Conservation (phyloP, 2,329 filamentous ascomycete genomes). For the Paraconiothyrium brasiliense region DNA sequence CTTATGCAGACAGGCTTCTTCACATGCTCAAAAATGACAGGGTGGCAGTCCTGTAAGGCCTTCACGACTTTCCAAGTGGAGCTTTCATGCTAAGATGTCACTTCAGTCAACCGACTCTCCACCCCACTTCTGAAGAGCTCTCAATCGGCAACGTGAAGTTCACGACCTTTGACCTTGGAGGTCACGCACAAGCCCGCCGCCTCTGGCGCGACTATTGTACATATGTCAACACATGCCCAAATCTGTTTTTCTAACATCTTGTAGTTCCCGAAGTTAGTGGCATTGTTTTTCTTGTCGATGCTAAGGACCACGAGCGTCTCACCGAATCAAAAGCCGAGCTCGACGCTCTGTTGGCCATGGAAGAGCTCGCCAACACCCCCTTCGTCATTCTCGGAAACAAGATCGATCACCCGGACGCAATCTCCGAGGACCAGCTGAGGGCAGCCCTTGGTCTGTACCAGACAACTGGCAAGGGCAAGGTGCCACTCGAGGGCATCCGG, state of each 20-base stretch:
- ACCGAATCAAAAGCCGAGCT: slow-evolving; percentile 95
- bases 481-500: slow-evolving; percentile 48
- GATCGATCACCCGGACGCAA: slow-evolving; percentile 96
- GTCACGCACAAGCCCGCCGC: slow-evolving; percentile 52
- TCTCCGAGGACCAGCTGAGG: slow-evolving; percentile 94
- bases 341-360: slow-evolving; percentile 92
- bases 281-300: slow-evolving; percentile 97
- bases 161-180: slow-evolving; percentile 81
- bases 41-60: slow-evolving; percentile 82
- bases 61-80: no score
- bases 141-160: slow-evolving; percentile 73
- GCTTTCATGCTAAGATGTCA: slow-evolving; percentile 16
- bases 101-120: slow-evolving; percentile 40
- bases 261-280: slow-evolving; percentile 61
- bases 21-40: slow-evolving; percentile 94
- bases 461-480: slow-evolving; percentile 51
- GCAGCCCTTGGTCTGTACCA: slow-evolving; percentile 94
- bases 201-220: slow-evolving; percentile 53
- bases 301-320: slow-evolving; percentile 96
- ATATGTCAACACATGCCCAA: neutral
- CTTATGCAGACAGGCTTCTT: slow-evolving; percentile 62
- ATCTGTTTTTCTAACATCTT: slow-evolving; percentile 16
- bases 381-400: slow-evolving; percentile 98
- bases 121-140: slow-evolving; percentile 71
- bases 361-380: slow-evolving; percentile 93